Percentiles rank a stretch among this genome's conserved stretches.
Conservation (phyloP, 164 flowering plant genomes). For the Berberis thunbergii region DNA sequence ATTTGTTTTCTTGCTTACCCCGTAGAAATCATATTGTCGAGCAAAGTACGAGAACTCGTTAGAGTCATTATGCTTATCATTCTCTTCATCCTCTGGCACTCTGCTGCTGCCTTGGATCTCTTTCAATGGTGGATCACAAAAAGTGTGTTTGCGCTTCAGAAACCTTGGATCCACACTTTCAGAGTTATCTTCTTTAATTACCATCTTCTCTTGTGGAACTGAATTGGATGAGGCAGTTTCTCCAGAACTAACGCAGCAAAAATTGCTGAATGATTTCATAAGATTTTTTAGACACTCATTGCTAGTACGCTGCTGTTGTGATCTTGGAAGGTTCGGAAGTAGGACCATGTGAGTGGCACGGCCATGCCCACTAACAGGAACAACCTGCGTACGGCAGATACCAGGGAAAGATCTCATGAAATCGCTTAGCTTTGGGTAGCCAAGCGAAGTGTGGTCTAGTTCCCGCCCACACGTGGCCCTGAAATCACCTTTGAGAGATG, state of each 20-base stretch:
- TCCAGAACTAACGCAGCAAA: slow-evolving; percentile 1
- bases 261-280: slow-evolving; percentile 2
- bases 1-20: no score
- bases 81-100: no score
- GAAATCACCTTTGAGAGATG: slow-evolving; percentile 59
- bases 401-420: slow-evolving; percentile 37
- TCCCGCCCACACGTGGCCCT: slow-evolving; percentile 40
- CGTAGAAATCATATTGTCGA: no score
- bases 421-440: slow-evolving; percentile 50
- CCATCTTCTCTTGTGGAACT: background rate
- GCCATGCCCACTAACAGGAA: slow-evolving; percentile 27
- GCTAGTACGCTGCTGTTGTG: background rate
- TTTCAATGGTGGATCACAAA: no score
- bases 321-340: slow-evolving; percentile 20
- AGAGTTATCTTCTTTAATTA: no score
- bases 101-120: no score
- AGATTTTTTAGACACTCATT: slow-evolving; percentile 10
- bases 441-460: slow-evolving; percentile 53
- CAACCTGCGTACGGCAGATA: slow-evolving; percentile 32
- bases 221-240: slow-evolving; percentile 3
- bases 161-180: no score
- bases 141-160: no score
- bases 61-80: no score
- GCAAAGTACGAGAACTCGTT: no score
- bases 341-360: slow-evolving; percentile 45